Evolutionary conservation across 208 protist genomes (phyloP), one percentile per base, ranked within the genome.

Genomic region (Wallacemonas sp.): DNA sequence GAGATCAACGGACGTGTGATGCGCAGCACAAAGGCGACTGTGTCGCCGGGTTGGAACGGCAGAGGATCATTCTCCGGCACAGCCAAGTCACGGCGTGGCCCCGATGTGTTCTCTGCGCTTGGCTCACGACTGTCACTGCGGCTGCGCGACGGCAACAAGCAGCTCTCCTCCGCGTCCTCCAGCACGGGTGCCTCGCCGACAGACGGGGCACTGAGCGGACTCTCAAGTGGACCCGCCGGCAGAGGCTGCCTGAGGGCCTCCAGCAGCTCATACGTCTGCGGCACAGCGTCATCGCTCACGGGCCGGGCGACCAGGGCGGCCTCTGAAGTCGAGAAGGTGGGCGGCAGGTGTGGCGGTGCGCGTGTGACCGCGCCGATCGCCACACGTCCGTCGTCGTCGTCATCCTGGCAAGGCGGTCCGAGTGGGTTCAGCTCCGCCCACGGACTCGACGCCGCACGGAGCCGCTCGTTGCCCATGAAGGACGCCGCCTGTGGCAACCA

Each of bases 261-360:
- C 23, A 67, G 62, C 41, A 67, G 45, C 45, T 67, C 62, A 57
- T 38, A 67, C 41, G 62, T 67, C 32, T 31, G 62, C 1, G 42
- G 62, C 18, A 52, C 62, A 46, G 3, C n/a, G 11, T 45, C 57
- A 8, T 49, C 57, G n/a, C 26, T 50, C 0, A 20, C 7, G 36
- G 14, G 14, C 14, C 36, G 36, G 14, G 10, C 10, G 10, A 14
- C 36, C 14, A 41, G 10, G 14, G 14, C 14, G 36, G 7, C 36
- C 36, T 41, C 36, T n/a, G n/a, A n/a, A n/a, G n/a, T n/a, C n/a
- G n/a, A n/a, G n/a, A n/a, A n/a, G n/a, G n/a, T n/a, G 38, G 38
- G 7, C 38, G 38, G 38, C 38, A 42, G 38, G 10, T 18, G 38
- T 14, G 14, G 38, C 38, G 14, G 38, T 42, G 38, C 10, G 7